Evolutionary conservation across 768 basidiomycete species (phyloP).

Genomic region (Trametes maxima): DNA sequence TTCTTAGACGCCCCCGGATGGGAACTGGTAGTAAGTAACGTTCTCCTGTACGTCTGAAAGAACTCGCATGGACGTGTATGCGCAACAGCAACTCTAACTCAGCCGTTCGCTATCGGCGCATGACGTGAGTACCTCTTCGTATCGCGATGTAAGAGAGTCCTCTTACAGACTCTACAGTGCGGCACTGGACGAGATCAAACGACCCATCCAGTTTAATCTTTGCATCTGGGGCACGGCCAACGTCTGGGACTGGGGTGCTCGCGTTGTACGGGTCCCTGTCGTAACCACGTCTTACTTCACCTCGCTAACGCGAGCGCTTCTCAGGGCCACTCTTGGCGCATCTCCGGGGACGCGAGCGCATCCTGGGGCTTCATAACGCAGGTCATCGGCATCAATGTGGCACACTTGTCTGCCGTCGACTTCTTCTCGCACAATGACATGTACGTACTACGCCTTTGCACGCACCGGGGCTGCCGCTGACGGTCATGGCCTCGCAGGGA

Average conservation of each 20-base stretch:
- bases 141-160: neutral
- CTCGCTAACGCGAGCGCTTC: neutral
- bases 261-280: slow-evolving; percentile 41
- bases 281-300: neutral
- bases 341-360: slow-evolving; percentile 50
- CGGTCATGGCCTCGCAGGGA: slow-evolving; percentile 31
- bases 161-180: slow-evolving; percentile 32
- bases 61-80: neutral
- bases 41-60: neutral
- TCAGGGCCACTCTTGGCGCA: slow-evolving; percentile 57
- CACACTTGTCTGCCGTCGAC: slow-evolving; percentile 43
- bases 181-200: slow-evolving; percentile 46
- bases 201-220: slow-evolving; percentile 51
- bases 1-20: slow-evolving; percentile 37
- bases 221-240: slow-evolving; percentile 59
- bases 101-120: slow-evolving; percentile 57
- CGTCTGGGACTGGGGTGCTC: slow-evolving; percentile 62
- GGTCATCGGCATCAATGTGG: slow-evolving; percentile 47
- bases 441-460: slow-evolving; percentile 21
- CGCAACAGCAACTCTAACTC: slow-evolving; percentile 53
- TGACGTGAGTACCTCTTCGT: slow-evolving; percentile 43
- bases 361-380: slow-evolving; percentile 53
- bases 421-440: slow-evolving; percentile 59
- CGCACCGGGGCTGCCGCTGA: neutral
- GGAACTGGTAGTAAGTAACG: slow-evolving; percentile 52